Evolutionary conservation across 2,329 filamentous ascomycete species (phyloP).

Genomic region (Zymoseptoria crescenta): DNA sequence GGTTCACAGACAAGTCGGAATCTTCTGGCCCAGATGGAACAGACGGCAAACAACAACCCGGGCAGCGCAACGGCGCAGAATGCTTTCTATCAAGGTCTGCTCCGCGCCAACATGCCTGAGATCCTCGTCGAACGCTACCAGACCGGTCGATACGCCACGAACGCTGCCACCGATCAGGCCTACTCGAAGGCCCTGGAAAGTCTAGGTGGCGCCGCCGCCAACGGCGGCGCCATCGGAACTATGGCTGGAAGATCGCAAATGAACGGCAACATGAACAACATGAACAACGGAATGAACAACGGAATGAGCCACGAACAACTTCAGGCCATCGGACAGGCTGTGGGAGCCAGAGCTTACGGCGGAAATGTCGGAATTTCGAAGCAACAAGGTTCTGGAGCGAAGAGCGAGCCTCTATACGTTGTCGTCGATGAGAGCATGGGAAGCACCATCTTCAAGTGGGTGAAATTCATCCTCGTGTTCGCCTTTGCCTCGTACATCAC

Average conservation of each 20-base stretch:
- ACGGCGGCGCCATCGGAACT: constrained; percentile 13
- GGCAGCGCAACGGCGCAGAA: constrained; percentile 81
- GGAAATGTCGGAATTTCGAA: constrained; percentile 50
- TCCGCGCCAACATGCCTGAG: constrained; percentile 86
- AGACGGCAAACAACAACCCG: constrained; percentile 87
- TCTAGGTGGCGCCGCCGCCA: constrained; percentile 44
- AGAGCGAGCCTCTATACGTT: constrained; percentile 84
- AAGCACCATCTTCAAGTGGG: constrained; percentile 76
- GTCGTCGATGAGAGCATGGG: constrained; percentile 86
- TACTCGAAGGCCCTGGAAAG: constrained; percentile 68
- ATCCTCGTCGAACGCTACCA: constrained; percentile 88
- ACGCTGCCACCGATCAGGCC: constrained; percentile 65
- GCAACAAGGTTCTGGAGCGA: constrained; percentile 57
- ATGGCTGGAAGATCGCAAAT: constrained; percentile 21
- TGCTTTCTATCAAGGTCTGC: constrained; percentile 83
- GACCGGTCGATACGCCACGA: constrained; percentile 76
- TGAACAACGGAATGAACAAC: constrained; percentile 40
- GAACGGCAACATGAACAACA: neutral
- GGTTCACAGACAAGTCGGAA: constrained; percentile 41
- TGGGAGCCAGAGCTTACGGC: constrained; percentile 63
- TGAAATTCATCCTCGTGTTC: constrained; percentile 78
- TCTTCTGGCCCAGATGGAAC: constrained; percentile 76
- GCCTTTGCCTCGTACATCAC: constrained; percentile 70
- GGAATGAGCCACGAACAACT: constrained; percentile 54
- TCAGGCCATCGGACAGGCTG: constrained; percentile 73